Conservation (phyloP, 2,329 filamentous ascomycete species). For the Coniochaeta hoffmannii region DNA sequence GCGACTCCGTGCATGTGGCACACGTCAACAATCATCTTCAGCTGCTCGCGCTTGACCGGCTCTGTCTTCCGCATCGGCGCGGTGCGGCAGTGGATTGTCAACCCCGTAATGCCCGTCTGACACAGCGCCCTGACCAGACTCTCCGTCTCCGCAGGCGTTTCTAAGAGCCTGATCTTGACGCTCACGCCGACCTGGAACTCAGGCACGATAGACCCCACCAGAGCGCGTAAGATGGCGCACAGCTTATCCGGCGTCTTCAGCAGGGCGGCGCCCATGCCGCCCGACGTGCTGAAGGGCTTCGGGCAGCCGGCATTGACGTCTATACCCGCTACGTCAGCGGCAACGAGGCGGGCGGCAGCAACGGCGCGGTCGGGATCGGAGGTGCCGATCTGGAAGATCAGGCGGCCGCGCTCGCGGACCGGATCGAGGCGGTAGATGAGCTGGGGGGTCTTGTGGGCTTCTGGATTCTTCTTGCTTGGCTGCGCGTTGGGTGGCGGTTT, state of each 20-base stretch:
- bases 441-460: slow-evolving; percentile 39
- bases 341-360: slow-evolving; percentile 74
- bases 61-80: slow-evolving; percentile 92
- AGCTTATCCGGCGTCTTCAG: slow-evolving; percentile 79
- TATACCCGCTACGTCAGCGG: slow-evolving; percentile 82
- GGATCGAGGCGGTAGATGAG: slow-evolving; percentile 83
- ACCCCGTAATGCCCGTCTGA: slow-evolving; percentile 79
- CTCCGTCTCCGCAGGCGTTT: slow-evolving; percentile 68
- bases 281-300: slow-evolving; percentile 88
- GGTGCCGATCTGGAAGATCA: slow-evolving; percentile 92
- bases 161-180: slow-evolving; percentile 89
- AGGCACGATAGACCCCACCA: slow-evolving; percentile 71
- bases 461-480: background rate
- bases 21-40: slow-evolving; percentile 73
- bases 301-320: slow-evolving; percentile 98
- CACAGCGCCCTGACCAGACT: slow-evolving; percentile 70
- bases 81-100: slow-evolving; percentile 94
- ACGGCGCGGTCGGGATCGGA: slow-evolving; percentile 77
- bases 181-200: slow-evolving; percentile 86
- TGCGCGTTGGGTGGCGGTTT: background rate
- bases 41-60: slow-evolving; percentile 75
- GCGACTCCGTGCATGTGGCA: slow-evolving; percentile 83
- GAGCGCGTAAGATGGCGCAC: slow-evolving; percentile 70
- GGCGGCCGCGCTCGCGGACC: slow-evolving; percentile 60
- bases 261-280: slow-evolving; percentile 92